Percentiles rank a stretch among this genome's conserved stretches.
Evolutionary conservation across 352 stramenopile species (phyloP).

Genomic region (Globisporangium canariense): DNA sequence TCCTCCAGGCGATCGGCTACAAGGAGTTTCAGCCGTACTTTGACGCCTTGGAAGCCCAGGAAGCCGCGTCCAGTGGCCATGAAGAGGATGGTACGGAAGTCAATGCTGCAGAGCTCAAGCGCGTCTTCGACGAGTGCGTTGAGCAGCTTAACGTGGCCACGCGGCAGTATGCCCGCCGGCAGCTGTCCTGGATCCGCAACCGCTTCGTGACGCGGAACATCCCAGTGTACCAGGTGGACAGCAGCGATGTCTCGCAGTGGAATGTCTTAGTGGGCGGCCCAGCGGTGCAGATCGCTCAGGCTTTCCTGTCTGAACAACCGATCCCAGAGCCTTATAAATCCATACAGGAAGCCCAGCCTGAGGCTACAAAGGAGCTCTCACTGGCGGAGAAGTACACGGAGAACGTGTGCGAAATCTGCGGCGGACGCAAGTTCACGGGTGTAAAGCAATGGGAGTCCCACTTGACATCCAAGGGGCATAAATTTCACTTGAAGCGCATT

Average conservation of each 20-base stretch:
- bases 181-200: constrained; percentile 88
- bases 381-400: constrained; percentile 63
- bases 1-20: constrained; percentile 88
- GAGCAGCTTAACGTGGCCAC: constrained; percentile 79
- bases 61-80: constrained; percentile 3
- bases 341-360: constrained; percentile 47
- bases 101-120: constrained; percentile 25
- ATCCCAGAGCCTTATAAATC: constrained; percentile 30
- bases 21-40: constrained; percentile 90
- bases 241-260: constrained; percentile 68
- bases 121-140: constrained; percentile 56
- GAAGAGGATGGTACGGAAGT: background rate
- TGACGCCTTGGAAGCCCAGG: constrained; percentile 41
- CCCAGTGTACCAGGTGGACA: constrained; percentile 83
- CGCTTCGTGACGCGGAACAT: constrained; percentile 83
- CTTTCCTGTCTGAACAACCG: constrained; percentile 40
- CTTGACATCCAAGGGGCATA: constrained; percentile 77
- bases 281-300: constrained; percentile 56
- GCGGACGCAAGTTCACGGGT: constrained; percentile 61
- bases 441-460: constrained; percentile 70
- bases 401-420: constrained; percentile 56
- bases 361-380: constrained; percentile 30
- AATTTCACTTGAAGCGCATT: constrained; percentile 73
- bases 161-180: constrained; percentile 80
- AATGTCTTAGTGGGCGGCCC: constrained; percentile 46